phyloP scores from a whole-genome alignment of 805 yeast genomes.

The Starmera amethionina region DNA sequence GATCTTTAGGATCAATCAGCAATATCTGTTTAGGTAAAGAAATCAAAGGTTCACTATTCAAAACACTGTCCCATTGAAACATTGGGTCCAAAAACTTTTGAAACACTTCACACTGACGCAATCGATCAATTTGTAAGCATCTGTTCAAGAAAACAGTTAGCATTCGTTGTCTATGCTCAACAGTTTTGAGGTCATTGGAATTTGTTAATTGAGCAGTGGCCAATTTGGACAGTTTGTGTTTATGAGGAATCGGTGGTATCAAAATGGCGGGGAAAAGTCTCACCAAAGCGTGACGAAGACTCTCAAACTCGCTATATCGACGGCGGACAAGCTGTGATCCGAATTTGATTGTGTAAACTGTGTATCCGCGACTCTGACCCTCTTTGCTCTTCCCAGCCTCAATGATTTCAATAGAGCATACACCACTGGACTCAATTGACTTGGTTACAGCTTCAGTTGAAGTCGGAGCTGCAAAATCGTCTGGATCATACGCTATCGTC shows the following conservation, averaged over 20 bases:
- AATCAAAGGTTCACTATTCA: slow-evolving; percentile 44
- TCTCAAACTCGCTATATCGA: slow-evolving; percentile 88
- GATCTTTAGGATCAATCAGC: slow-evolving; percentile 52
- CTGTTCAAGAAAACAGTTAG: slow-evolving; percentile 73
- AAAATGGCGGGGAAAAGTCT: slow-evolving; percentile 72
- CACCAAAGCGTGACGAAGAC: slow-evolving; percentile 59
- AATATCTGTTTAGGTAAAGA: slow-evolving; percentile 43
- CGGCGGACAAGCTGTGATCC: slow-evolving; percentile 55
- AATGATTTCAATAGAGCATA: slow-evolving; percentile 34
- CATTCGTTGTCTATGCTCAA: slow-evolving; percentile 70
- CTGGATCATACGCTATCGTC: slow-evolving; percentile 20
- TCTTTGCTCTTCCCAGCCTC: slow-evolving; percentile 87
- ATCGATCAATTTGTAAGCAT: slow-evolving; percentile 49
- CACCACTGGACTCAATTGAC: slow-evolving; percentile 1
- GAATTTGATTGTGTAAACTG: slow-evolving; percentile 74
- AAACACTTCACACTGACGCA: slow-evolving; percentile 56
- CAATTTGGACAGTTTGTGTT: slow-evolving; percentile 47
- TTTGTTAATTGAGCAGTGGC: slow-evolving; percentile 32
- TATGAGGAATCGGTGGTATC: slow-evolving; percentile 91
- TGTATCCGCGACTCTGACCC: slow-evolving; percentile 64
- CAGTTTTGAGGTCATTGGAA: slow-evolving; percentile 32
- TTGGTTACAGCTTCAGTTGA: slow-evolving; percentile 2
- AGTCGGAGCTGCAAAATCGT: slow-evolving; percentile 12
- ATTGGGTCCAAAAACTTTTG: slow-evolving; percentile 82
- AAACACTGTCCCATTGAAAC: slow-evolving; percentile 79